phyloP scores from a whole-genome alignment of 495 filamentous ascomycete species.

The Neurospora tetraspora region DNA sequence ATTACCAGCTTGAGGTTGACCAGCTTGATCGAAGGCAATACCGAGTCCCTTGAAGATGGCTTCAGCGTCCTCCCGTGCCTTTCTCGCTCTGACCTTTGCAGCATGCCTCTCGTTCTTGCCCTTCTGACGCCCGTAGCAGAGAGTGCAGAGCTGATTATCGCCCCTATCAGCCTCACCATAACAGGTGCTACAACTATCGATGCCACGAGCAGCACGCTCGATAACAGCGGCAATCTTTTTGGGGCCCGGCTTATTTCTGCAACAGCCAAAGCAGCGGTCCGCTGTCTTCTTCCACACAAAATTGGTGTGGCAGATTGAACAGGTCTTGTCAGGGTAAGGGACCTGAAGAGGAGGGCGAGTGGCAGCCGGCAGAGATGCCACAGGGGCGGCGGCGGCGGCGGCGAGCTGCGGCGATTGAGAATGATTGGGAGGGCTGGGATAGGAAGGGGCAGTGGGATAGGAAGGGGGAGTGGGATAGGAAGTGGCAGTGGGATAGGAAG shows the following conservation, averaged over 20 bases:
- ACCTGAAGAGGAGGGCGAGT: background rate
- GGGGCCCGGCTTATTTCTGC: background rate
- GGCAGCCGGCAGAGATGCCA: background rate
- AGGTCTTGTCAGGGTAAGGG: background rate
- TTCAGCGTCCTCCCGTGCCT: background rate
- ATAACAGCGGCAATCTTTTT: background rate
- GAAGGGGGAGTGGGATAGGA: background rate
- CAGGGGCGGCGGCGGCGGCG: background rate
- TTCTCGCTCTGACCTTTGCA: background rate
- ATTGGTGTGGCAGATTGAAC: background rate
- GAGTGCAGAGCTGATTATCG: background rate
- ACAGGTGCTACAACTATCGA: background rate
- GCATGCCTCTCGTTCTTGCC: background rate
- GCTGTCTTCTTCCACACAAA: background rate
- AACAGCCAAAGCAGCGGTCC: background rate
- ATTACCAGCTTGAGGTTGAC: background rate
- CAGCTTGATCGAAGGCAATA: background rate
- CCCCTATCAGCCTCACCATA: background rate
- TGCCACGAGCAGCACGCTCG: background rate
- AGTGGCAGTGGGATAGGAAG: background rate
- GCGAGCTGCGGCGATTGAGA: background rate
- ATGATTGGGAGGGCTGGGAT: background rate
- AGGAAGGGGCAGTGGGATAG: background rate
- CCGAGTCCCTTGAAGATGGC: background rate
- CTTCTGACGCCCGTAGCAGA: background rate